Percentiles rank a stretch among this genome's conserved stretches.
Evolutionary conservation across 768 basidiomycete genomes (phyloP).

Genomic region (Gyrodon lividus): DNA sequence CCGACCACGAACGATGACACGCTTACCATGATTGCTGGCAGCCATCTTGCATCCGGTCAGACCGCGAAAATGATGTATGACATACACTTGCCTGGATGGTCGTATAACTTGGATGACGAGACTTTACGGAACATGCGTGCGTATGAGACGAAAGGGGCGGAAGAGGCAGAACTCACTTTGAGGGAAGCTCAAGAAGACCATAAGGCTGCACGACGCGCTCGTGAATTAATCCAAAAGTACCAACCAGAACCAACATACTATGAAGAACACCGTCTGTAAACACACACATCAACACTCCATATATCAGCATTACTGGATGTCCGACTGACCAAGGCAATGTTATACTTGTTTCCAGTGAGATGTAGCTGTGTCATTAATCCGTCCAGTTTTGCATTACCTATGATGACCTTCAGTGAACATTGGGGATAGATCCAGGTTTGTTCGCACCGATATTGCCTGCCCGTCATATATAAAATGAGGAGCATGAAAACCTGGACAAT

Average conservation of each 20-base stretch:
- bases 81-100: constrained; percentile 48
- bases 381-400: constrained; percentile 64
- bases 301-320: no score
- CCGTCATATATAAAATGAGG: constrained; percentile 23
- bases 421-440: not conserved
- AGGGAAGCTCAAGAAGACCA: constrained; percentile 56
- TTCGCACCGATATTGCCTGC: constrained; percentile 46
- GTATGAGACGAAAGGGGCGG: not conserved
- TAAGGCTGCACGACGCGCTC: constrained; percentile 48
- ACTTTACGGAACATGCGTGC: not conserved
- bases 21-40: constrained; percentile 59
- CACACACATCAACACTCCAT: no score
- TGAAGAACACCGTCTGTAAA: no score
- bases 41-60: constrained; percentile 40
- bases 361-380: no score
- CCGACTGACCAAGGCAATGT: no score
- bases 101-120: constrained; percentile 55
- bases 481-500: no score
- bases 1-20: no score
- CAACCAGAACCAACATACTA: no score
- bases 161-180: constrained; percentile 46
- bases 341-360: no score
- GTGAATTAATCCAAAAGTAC: no score
- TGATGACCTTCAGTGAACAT: not conserved
- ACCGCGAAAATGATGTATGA: not conserved